A percentile compares a stretch with the other conserved stretches of the same genome.
phyloP scores from a whole-genome alignment of 371 early-diverging fungal genomes.

The Rhizomucor miehei region DNA sequence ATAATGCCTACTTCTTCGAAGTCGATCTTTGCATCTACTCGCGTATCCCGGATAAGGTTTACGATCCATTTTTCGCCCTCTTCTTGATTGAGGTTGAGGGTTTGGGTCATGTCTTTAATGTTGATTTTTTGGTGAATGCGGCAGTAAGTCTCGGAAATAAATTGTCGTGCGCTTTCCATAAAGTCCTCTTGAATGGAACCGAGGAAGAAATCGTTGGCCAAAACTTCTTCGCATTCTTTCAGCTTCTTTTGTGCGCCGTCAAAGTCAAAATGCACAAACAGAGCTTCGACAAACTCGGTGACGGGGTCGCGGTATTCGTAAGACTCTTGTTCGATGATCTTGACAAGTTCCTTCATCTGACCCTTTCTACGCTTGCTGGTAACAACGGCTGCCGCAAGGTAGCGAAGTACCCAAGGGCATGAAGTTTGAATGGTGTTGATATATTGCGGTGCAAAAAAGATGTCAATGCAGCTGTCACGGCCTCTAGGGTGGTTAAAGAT shows the following conservation, averaged over 20 bases:
- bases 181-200: constrained; percentile 82
- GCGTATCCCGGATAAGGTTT: constrained; percentile 90
- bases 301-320: constrained; percentile 85
- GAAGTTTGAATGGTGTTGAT: constrained; percentile 94
- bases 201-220: constrained; percentile 89
- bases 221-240: constrained; percentile 82
- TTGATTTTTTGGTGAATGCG: constrained; percentile 93
- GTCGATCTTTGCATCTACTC: constrained; percentile 96
- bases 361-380: constrained; percentile 88
- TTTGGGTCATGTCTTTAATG: constrained; percentile 78
- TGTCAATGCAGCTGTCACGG: constrained; percentile 88
- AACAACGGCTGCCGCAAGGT: constrained; percentile 86
- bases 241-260: constrained; percentile 88
- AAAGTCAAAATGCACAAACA: constrained; percentile 92
- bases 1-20: constrained; percentile 70
- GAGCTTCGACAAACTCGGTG: constrained; percentile 86
- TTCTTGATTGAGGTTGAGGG: constrained; percentile 81
- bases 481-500: constrained; percentile 97
- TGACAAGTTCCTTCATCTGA: constrained; percentile 86
- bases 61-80: constrained; percentile 97
- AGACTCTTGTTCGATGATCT: constrained; percentile 82
- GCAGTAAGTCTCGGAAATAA: constrained; percentile 94
- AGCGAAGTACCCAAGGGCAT: constrained; percentile 95
- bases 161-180: constrained; percentile 88
- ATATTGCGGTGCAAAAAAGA: constrained; percentile 89